phyloP scores from a whole-genome alignment of 75 land plant genomes.

The Larix kaempferi region DNA sequence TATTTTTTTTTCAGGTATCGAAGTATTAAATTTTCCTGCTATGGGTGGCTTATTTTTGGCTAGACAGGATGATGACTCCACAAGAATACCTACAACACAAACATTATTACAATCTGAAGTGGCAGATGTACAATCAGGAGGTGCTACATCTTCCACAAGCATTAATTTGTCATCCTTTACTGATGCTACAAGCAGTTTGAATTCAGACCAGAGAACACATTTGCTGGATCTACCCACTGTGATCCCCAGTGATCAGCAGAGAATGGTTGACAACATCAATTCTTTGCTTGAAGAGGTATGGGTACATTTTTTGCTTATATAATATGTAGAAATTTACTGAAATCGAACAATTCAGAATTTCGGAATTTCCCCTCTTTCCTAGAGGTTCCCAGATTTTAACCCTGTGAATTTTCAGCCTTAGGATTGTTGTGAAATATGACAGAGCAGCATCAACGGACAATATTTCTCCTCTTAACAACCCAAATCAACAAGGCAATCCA shows the following conservation, averaged over 20 bases:
- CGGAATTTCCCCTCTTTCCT: no score
- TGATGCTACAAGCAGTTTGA: slow-evolving; percentile 12
- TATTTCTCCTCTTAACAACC: no score
- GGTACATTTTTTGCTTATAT: background rate
- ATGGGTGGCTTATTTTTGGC: background rate
- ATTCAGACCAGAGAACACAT: slow-evolving; percentile 8
- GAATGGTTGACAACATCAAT: slow-evolving; percentile 72
- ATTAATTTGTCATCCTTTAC: slow-evolving; percentile 12
- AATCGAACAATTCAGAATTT: background rate
- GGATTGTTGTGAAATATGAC: no score
- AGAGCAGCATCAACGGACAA: no score
- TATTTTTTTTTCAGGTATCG: slow-evolving; percentile 3
- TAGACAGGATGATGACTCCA: slow-evolving; percentile 4
- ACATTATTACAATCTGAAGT: background rate
- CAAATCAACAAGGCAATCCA: no score
- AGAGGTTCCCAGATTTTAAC: no score
- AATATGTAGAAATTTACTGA: background rate
- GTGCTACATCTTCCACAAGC: background rate
- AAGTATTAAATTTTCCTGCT: slow-evolving; percentile 6
- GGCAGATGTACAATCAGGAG: background rate
- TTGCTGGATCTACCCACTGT: slow-evolving; percentile 17
- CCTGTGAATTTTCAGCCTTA: no score
- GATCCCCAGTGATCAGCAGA: slow-evolving; percentile 66
- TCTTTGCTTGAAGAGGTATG: slow-evolving; percentile 74
- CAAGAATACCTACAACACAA: background rate